Conservation (phyloP, 495 filamentous ascomycete genomes). For the Penicillium argentinense region DNA sequence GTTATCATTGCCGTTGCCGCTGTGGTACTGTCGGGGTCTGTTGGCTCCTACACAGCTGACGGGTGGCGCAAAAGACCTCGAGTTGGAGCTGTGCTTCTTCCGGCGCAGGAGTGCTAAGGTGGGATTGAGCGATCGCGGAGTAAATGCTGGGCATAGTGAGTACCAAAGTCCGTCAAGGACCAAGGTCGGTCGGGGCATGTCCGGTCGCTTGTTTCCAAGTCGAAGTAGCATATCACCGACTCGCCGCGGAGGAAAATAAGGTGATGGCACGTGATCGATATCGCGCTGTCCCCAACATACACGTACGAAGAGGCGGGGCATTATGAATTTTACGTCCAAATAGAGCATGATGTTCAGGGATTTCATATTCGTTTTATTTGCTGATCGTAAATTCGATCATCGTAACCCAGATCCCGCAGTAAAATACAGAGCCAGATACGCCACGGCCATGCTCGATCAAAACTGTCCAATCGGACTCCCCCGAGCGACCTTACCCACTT, state of each 20-base stretch:
- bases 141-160: conserved; percentile 63
- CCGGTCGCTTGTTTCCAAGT: conserved; percentile 10
- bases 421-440: conserved; percentile 48
- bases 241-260: not conserved
- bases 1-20: conserved; percentile 4
- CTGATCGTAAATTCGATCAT: conserved; percentile 22
- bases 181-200: conserved; percentile 49
- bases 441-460: conserved; percentile 47
- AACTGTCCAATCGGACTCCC: conserved; percentile 30
- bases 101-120: conserved; percentile 7
- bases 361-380: conserved; percentile 19
- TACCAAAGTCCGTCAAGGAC: conserved; percentile 65
- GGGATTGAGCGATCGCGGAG: conserved; percentile 11
- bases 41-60: conserved; percentile 5
- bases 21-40: conserved; percentile 25
- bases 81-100: conserved; percentile 11
- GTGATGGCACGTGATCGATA: conserved; percentile 8
- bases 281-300: conserved; percentile 8
- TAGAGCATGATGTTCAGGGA: not conserved
- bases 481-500: conserved; percentile 27
- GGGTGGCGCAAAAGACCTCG: conserved; percentile 7
- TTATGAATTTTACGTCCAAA: no score
- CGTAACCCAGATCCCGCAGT: conserved; percentile 34
- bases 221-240: not conserved
- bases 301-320: no score